Conservation (phyloP, 202 grass and related monocot genomes). For the Cymbopogon flexuosus region DNA sequence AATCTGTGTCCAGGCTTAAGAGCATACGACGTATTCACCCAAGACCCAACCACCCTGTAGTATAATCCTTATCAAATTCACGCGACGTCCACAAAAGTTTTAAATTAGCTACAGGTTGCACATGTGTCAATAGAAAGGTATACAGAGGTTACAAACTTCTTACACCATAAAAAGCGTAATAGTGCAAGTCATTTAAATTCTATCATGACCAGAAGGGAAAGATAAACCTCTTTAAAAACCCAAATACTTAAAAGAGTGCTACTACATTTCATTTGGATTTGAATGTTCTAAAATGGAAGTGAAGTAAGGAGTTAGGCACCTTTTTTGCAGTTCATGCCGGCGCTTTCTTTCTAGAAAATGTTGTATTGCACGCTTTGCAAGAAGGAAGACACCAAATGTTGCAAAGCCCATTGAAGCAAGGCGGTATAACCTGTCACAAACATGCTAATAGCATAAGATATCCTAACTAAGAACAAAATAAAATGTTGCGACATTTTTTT, state of each 20-base stretch:
- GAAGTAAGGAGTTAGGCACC: conserved; percentile 36
- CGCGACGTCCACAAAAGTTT: neutral
- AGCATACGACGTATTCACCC: neutral
- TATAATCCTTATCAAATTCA: neutral
- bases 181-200: neutral
- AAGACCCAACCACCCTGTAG: neutral
- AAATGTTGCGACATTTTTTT: conserved; percentile 23
- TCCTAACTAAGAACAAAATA: neutral
- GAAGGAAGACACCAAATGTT: conserved; percentile 67
- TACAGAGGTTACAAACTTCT: neutral
- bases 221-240: neutral
- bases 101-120: neutral
- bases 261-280: neutral
- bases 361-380: conserved; percentile 76
- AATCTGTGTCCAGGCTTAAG: neutral
- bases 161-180: neutral
- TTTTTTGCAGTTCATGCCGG: conserved; percentile 63
- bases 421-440: conserved; percentile 56
- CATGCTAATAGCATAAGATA: conserved; percentile 16
- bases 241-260: neutral
- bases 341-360: conserved; percentile 72
- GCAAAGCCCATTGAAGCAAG: conserved; percentile 93
- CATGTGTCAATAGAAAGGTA: neutral
- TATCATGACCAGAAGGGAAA: conserved; percentile 4
- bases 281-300: neutral